These are phyloP conservation scores for Suillus spraguei DNA, from an alignment of 768 basidiomycete species.

Conservation along the genomic window DNA sequence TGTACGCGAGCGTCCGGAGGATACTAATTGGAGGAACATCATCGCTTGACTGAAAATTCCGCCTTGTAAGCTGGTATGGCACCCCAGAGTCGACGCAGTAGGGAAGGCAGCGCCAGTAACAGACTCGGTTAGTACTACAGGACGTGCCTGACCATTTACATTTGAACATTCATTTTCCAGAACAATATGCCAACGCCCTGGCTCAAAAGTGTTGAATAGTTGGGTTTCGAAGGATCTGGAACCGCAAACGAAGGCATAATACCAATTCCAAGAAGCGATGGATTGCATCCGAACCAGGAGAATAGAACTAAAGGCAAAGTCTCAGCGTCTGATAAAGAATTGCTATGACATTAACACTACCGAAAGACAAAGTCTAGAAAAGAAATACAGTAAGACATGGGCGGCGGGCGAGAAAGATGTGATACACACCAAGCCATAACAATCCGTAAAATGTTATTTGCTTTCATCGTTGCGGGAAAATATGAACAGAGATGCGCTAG, in stretches of 20 bases:
- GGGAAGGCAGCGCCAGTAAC: conserved; percentile 47
- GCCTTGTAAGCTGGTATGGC: conserved; percentile 45
- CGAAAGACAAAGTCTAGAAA: too few relatives aligned
- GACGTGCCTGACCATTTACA: conserved; percentile 42
- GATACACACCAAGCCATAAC: too few relatives aligned
- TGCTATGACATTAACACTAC: too few relatives aligned
- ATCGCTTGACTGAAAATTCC: conserved; percentile 27
- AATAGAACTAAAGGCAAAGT: too few relatives aligned
- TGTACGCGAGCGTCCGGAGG: conserved; percentile 41
- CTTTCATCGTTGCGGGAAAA: too few relatives aligned
- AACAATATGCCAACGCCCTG: conserved; percentile 46
- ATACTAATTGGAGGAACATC: conserved; percentile 41
- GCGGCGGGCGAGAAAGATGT: too few relatives aligned
- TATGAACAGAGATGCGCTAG: too few relatives aligned
- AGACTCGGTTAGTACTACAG: conserved; percentile 44
- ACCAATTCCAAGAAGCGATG: conserved; percentile 70
- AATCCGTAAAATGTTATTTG: too few relatives aligned
- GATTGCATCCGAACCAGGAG: conserved; percentile 61
- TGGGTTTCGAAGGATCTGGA: conserved; percentile 50
- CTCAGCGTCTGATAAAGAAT: too few relatives aligned
- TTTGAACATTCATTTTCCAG: conserved; percentile 64
- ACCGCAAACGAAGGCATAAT: conserved; percentile 61
- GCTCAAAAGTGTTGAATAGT: conserved; percentile 50
- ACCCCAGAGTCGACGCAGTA: conserved; percentile 70
- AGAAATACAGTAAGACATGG: too few relatives aligned